Evolutionary conservation across 768 basidiomycete species (phyloP), one percentile per base, ranked within the genome.

Genomic region (Tylopilus rubrobrunneus): DNA sequence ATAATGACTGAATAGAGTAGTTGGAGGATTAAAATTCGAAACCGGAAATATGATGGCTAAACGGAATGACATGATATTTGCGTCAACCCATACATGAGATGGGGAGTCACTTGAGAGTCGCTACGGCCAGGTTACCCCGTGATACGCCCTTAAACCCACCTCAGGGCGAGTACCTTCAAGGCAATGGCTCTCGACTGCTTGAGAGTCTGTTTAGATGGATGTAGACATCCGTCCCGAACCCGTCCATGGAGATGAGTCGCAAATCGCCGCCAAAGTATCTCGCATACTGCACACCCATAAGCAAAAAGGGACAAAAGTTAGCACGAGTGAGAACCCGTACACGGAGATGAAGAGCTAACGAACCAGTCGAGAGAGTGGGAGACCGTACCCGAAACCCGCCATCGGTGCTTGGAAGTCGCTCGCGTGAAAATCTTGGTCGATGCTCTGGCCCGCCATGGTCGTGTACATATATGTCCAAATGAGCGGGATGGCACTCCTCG

Each of bases 381-480:
- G 70, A 0, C 97, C 97, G 67, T 98, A 98, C 10, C 92, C 91
- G 61, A 90, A 97, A 2, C 97, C 97, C 31, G 97, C 97, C 94
- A 99, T 96, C 1, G 97, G 97, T 2, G 97, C 97, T 67, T 92
- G 89, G 72, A 98, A 98, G 70, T 99, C 94, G 52, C 84, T 88
- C 49, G 83, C 66, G 21, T 65, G 82, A 62, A 93, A 89, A 58
- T 91, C 83, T 70, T 86, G 83, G 61, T 86, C 87, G 51, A 91
- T 80, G 25, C 78, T 80, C 70, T 86, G 81, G 15, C 80, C 78
- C 57, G 76, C 75, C 90, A 90, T 89, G 7, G 87, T 93, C 43
- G 91, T 92, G 62, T 92, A 92, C 92, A 98, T 97, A 69, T 95
- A 98, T 57, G 96, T 99, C 97, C 97, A 99, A 50, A 99, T 96